Base-by-base conservation (phyloP, 805 yeast genomes). In the Cyberlindnera galapagoensis region DNA sequence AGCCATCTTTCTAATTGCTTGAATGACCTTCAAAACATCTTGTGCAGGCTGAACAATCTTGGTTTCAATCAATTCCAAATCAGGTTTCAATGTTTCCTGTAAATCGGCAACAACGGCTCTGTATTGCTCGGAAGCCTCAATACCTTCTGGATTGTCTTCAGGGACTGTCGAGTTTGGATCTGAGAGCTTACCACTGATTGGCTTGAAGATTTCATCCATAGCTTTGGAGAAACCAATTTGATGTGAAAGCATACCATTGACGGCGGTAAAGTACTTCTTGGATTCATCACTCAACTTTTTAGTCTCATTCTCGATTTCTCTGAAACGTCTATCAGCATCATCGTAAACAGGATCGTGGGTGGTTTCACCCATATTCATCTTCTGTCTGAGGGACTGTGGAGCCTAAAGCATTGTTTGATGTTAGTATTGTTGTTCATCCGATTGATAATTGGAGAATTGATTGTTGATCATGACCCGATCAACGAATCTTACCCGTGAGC, bases 121-220 rank as follows among this genome's bases (percentile, higher is more conserved):
- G 60, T 88, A 92, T 55, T 82, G 94, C 52, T 83, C 95, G 49
- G 94, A 76, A 1, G 98, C 98, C 51, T 82, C 78, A 44, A 92
- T 86, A 47, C 97, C 98, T 33, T 92, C 94, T 4, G 97, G 97
- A 52, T 88, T 88, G 46, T 94, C 97, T 55, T 92, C 98, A 0
- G 88, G 88, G 28, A 76, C 71, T 3, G 85, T 59, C 7, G 92
- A 74, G 52, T 79, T 83, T 7, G 97, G 96, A 56, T 92, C 97
- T 11, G 92, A 77, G 54, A 83, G 66, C 40, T 87, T 77, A 26
- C 98, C 98, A 35, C 92, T 78, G 40, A 92, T 92, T 2, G 98
- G 98, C 60, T 90, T 86, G 64, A 87, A 92, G 39, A 92, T 82
- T 54, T 88, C 96, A 57, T 88, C 97, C 60, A 92, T 86, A 4